Base-by-base conservation (phyloP, 768 basidiomycete species). In the Mycena amicta region DNA sequence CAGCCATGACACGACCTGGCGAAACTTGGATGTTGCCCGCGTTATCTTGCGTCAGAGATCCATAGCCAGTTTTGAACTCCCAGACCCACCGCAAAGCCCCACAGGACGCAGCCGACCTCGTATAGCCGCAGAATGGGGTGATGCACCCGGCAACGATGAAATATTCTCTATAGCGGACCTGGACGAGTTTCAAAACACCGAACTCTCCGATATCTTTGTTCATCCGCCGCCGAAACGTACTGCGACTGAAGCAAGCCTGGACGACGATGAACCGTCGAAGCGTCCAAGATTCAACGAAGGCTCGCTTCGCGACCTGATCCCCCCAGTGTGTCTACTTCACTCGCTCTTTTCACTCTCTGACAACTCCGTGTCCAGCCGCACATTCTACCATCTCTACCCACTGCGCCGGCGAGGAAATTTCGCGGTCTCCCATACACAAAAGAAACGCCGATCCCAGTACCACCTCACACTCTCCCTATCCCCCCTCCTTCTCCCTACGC, bases 171-270 rank as follows among this genome's bases (percentile, higher is more conserved):
- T 81, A 16, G 59, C 66, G 22, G 74, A 76, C 20, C 69, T 85
- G 56, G 76, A 78, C 45, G 80, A 81, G 16, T 85, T 83, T 53
- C 50, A 70, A 41, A 72, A 65, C 25, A 75, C 77, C 20, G 68
- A 77, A 55, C 67, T 78, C 39, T 52, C 50, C 37, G 43, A 40
- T 51, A 16, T 66, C 1, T 62, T 51, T 28, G 30, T 15, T 5
- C n/a, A n/a, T n/a, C n/a, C n/a, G n/a, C 22, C 39, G 6, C 25
- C 50, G 33, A 31, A 54, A 57, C 50, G 55, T 53, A 46, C 33
- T 26, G 20, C 51, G 26, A 60, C 61, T 33, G 56, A 50, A 13
- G 45, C 52, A 26, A 22, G 45, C 33, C 43, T 52, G 31, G 53
- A 61, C 40, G 53, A 16, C 23, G 31, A 46, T 18, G 55, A 67